Percentiles rank a stretch among this genome's conserved stretches.
Evolutionary conservation across 345 rosid genomes (phyloP).

Genomic region (Brassica rapa): DNA sequence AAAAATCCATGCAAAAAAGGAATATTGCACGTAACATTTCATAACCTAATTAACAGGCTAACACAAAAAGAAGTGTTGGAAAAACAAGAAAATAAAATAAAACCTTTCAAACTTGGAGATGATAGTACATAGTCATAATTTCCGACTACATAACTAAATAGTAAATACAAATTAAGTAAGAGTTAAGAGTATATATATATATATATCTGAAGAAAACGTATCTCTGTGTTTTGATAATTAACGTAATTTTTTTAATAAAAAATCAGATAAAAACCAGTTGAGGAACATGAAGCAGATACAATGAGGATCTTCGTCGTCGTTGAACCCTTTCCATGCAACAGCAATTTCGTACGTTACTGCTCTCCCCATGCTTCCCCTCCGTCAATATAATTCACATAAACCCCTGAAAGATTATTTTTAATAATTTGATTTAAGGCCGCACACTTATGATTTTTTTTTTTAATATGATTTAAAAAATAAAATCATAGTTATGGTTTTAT

Average conservation of each 20-base stretch:
- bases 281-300: conserved; percentile 86
- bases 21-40: too few relatives aligned
- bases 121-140: conserved; percentile 7
- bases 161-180: conserved; percentile 21
- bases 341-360: conserved; percentile 28
- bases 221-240: conserved; percentile 22
- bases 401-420: conserved; percentile 51
- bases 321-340: conserved; percentile 88
- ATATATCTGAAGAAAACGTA: conserved; percentile 19
- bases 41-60: too few relatives aligned
- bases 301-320: conserved; percentile 82
- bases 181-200: conserved; percentile 17
- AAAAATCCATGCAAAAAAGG: too few relatives aligned
- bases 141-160: neutral
- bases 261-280: conserved; percentile 80
- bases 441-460: too few relatives aligned
- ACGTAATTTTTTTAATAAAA: neutral
- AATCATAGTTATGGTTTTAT: too few relatives aligned
- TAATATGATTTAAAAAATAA: too few relatives aligned
- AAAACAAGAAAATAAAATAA: neutral
- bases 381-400: conserved; percentile 61
- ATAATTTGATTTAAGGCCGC: neutral
- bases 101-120: conserved; percentile 28
- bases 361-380: conserved; percentile 92
- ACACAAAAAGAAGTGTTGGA: too few relatives aligned